Evolutionary conservation across 805 yeast species (phyloP), one percentile per base, ranked within the genome.

Genomic region (Starmerella cellae): DNA sequence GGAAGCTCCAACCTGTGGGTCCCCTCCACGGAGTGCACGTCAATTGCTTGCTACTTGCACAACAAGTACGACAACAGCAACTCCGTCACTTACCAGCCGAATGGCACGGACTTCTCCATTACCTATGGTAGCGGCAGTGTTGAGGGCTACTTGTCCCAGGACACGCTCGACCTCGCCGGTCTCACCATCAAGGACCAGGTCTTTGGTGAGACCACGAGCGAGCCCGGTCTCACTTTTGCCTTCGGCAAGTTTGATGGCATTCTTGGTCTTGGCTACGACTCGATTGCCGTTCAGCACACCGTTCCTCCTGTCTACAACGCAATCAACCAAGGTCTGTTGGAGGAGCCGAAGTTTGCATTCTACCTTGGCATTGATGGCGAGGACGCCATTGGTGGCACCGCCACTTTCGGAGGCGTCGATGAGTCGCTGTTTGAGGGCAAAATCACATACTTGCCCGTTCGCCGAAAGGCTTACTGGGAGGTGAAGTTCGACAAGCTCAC

Each of bases 401-500:
- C 91, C 52, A 83, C 95, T 26, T 83, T 91, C 60, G 98, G 98
- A 62, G 98, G 98, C 54, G 69, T 79, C 53, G 96, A 88, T 60
- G 71, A 77, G 54, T 61, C 77, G 48, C 74, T 77, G 60, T 84
- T 68, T 64, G 65, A 68, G 38, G 98, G 98, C 52, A 75, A 88
- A 54, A 73, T 91, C 57, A 82, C 88, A 41, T 85, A 94, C 85
- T 74, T 91, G 65, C 98, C 98, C 46, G 93, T 91, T 49, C 84
- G 98, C 71, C 83, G 98, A 74, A 85, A 87, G 77, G 98, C 97
- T 27, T 91, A 91, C 75, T 91, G 98, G 98, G 98, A 91, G 71
- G 98, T 91, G 47, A 75, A 79, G 55, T 80, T 91, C 54, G 84
- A 84, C 55, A 87, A 94, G 55, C 70, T 91, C 61, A 82, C 87